These are phyloP conservation scores for Chytriomyces sp. DNA, from an alignment of 192 early-diverging fungal species.

Conservation along the genomic window DNA sequence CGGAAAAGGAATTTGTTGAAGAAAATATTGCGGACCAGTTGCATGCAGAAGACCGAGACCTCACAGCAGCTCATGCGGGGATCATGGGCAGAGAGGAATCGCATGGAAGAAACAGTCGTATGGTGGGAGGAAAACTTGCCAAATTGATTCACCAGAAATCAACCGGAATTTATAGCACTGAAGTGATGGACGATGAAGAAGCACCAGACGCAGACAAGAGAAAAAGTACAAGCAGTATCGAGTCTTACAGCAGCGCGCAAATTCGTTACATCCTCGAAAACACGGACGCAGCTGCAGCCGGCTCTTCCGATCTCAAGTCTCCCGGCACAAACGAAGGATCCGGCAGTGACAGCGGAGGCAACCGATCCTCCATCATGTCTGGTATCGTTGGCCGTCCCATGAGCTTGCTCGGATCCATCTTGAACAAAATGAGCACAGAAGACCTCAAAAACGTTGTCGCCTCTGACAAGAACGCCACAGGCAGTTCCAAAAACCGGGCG, in stretches of 20 bases:
- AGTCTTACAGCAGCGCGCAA: neutral
- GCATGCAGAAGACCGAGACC: conserved; percentile 16
- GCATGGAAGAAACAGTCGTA: neutral
- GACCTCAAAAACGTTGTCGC: neutral
- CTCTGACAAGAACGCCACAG: neutral
- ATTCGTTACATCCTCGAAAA: neutral
- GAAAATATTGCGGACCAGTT: conserved; percentile 22
- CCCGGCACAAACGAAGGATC: neutral
- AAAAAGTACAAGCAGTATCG: neutral
- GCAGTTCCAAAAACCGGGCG: neutral
- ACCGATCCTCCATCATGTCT: neutral
- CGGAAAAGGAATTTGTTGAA: conserved; percentile 1
- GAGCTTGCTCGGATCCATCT: neutral
- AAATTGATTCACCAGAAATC: conserved; percentile 13
- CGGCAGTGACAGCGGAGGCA: neutral
- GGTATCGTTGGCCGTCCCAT: neutral
- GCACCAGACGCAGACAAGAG: neutral
- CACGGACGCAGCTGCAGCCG: too few species aligned
- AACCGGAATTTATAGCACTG: conserved; percentile 4
- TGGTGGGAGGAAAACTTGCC: conserved; percentile 27
- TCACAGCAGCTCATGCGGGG: neutral
- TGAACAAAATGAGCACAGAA: neutral
- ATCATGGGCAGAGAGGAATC: neutral
- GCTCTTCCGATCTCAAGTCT: too few species aligned
- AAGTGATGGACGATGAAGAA: conserved; percentile 4